Base-by-base conservation (phyloP, 2,329 filamentous ascomycete genomes). In the Neurospora sp. region DNA sequence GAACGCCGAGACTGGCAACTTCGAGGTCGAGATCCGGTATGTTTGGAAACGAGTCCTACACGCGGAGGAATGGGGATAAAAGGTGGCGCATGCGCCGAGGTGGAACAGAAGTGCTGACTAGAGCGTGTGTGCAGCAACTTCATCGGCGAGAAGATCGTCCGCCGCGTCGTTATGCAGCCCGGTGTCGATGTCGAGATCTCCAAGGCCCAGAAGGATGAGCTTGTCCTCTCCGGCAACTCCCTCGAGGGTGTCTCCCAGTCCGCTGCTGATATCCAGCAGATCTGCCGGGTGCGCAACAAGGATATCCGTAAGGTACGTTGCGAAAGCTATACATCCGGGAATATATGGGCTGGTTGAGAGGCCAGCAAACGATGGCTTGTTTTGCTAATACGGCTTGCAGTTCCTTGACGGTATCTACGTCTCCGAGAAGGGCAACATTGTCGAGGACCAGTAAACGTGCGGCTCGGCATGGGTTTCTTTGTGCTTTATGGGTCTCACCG, bases 351-450 rank as follows among this genome's bases (percentile, higher is more conserved):
- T 19, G 67, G 39, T 57, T 15, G 23, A 11, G 19, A 37, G 69
- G 43, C 43, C 52, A 62, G 23, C 28, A 36, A 23, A 69, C 38
- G 41, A 62, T 46, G 19, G 67, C 75, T 77, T 73, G 69, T 36
- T 62, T 62, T 62, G 52, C 52, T 62, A 62, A 62, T 68, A 67
- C 68, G 38, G 28, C 36, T 41, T 33, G 73, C 79, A 96, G 92
- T 99, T 99, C 92, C 90, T 99, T 89, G 96, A 99, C 87, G 96
- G 96, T 90, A 89, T 99, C 84, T 99, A 99, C 88, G 96, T 99
- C 81, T 97, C 94, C 82, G 96, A 99, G 92, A 92, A 93, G 88
- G 91, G 92, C 85, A 97, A 98, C 91, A 90, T 99, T 80, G 87
- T 88, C 77, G 91, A 93, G 81, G 90, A 89, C 76, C 83, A 87